Base-by-base conservation (phyloP, 2,329 filamentous ascomycete species). In the Fusarium citri region DNA sequence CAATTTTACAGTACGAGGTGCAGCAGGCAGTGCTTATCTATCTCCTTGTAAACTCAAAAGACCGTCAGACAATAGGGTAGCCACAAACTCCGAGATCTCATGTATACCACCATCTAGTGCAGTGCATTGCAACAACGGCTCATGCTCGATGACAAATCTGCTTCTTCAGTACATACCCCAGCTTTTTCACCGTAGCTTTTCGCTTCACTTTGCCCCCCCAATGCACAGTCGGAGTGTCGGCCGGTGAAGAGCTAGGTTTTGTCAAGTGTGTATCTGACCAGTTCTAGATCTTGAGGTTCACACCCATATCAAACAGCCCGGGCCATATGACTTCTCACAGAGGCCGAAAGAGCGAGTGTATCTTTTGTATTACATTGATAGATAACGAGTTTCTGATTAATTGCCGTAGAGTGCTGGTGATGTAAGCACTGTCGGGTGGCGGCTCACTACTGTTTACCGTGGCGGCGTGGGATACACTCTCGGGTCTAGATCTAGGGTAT, bases 251-350 rank as follows among this genome's bases (percentile, higher is more conserved):
- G 20, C 16, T 48, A 28, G n/a, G 26, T 26, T 23, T 58, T 28
- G 55, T 18, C n/a, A 58, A 69, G 28, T 66, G 14, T 51, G 66
- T 69, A 48, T 67, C 48, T 63, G 14, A 69, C 61, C 61, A 67
- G 66, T 63, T 67, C 55, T 62, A 46, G 61, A 69, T 69, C 48
- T 55, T 20, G 16, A n/a, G 16, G 20, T 45, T 43, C 48, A 67
- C 66, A 69, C 66, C 61, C 56, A 46, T 34, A 55, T 57, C 37
- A 42, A 42, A 58, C 61, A 66, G 66, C 43, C 66, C 66, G 61
- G 61, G 60, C 66, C 66, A 69, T 66, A 34, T 56, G 56, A 66
- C 48, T 69, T n/a, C 43, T 47, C 47, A 40, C 42, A 41, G 31
- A 37, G 30, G 31, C 31, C 16, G 7, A 54, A n/a, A 9, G 18